These are phyloP conservation scores for Paragyromitra xinjiangensis DNA, from an alignment of 495 filamentous ascomycete species.

Conservation along the genomic window DNA sequence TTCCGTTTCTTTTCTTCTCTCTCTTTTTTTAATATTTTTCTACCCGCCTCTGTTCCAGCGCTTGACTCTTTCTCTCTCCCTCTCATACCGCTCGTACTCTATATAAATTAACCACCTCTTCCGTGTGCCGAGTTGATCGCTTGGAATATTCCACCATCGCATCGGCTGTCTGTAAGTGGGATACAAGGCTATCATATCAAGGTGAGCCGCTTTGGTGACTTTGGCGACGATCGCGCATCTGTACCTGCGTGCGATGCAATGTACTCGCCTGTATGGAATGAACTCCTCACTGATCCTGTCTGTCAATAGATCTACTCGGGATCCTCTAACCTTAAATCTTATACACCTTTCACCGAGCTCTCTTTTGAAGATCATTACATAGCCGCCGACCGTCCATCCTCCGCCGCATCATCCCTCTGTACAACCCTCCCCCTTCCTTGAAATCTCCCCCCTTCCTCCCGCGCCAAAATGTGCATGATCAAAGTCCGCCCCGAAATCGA, in stretches of 20 bases:
- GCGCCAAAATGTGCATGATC: slow-evolving; percentile 53
- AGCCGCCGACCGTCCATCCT: slow-evolving; percentile 4
- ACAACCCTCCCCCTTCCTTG: not conserved
- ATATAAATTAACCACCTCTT: slow-evolving; percentile 6
- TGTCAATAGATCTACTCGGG: slow-evolving; percentile 1
- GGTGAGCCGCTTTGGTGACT: slow-evolving; percentile 21
- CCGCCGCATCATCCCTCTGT: not conserved
- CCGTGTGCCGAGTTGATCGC: not conserved
- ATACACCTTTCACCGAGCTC: not conserved
- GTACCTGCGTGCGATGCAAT: slow-evolving; percentile 27
- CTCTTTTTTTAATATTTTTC: slow-evolving; percentile 1
- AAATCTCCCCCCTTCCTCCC: not conserved
- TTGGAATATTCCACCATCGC: not conserved
- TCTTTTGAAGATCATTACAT: not conserved
- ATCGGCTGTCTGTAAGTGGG: slow-evolving; percentile 11
- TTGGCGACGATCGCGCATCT: slow-evolving; percentile 14
- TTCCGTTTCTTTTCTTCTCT: slow-evolving; percentile 5
- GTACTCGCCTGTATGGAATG: not conserved
- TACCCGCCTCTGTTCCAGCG: not conserved
- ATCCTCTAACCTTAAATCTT: not conserved
- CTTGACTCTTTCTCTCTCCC: not conserved
- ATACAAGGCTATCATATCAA: slow-evolving; percentile 22
- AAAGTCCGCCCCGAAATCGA: slow-evolving; percentile 55
- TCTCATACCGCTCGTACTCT: not conserved
- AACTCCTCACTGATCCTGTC: slow-evolving; percentile 13